A percentile compares a stretch with the other conserved stretches of the same genome.
phyloP scores from a whole-genome alignment of 305 asterid species.

The Plantago rigida region DNA sequence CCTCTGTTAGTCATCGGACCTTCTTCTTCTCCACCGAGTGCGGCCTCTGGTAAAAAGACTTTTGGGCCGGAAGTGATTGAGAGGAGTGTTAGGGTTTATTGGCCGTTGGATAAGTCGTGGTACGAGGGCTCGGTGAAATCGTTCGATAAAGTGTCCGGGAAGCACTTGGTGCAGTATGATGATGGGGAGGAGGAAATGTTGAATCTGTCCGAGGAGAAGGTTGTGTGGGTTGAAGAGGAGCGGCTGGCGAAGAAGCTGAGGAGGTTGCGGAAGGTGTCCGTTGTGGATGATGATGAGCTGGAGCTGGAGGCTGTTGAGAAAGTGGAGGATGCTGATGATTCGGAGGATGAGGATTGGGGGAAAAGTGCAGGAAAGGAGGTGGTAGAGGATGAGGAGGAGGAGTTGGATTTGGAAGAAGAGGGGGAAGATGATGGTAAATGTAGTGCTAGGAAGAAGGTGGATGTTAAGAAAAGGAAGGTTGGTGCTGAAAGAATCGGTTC shows the following conservation, averaged over 20 bases:
- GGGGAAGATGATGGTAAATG: slow-evolving; percentile 28
- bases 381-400: slow-evolving; percentile 47
- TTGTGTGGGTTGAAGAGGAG: slow-evolving; percentile 58
- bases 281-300: slow-evolving; percentile 45
- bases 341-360: slow-evolving; percentile 69
- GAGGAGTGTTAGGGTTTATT: slow-evolving; percentile 52
- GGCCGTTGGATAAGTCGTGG: slow-evolving; percentile 85
- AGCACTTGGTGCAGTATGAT: slow-evolving; percentile 78
- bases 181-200: slow-evolving; percentile 76
- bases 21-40: slow-evolving; percentile 3
- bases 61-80: slow-evolving; percentile 57
- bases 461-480: slow-evolving; percentile 43
- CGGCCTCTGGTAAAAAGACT: slow-evolving; percentile 20
- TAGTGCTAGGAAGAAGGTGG: slow-evolving; percentile 25
- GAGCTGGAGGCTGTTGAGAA: slow-evolving; percentile 45
- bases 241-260: slow-evolving; percentile 44
- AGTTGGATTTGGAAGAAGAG: slow-evolving; percentile 54
- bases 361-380: slow-evolving; percentile 34
- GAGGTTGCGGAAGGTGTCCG: slow-evolving; percentile 42
- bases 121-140: slow-evolving; percentile 66
- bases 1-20: slow-evolving; percentile 42
- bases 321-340: slow-evolving; percentile 46
- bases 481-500: slow-evolving; percentile 29
- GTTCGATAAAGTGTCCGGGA: slow-evolving; percentile 52
- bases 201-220: slow-evolving; percentile 46